These are phyloP conservation scores for Fusarium sp. DNA, from an alignment of 2,329 filamentous ascomycete species.

Conservation along the genomic window DNA sequence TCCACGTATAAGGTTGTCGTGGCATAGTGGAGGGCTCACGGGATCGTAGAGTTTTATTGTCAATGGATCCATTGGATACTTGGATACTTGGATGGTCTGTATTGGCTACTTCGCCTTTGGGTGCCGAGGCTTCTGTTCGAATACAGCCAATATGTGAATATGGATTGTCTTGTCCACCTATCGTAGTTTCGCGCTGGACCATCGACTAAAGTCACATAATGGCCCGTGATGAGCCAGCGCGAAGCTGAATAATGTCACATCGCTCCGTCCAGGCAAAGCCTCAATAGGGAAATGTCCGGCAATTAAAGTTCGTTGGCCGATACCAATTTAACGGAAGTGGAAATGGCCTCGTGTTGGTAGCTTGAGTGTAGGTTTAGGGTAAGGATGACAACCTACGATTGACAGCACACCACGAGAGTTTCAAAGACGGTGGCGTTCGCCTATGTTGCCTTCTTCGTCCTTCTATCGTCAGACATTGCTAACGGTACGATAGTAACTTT, in stretches of 20 bases:
- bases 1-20: not conserved
- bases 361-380: conserved; percentile 5
- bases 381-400: not conserved
- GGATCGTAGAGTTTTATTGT: not conserved
- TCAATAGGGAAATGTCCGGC: not conserved
- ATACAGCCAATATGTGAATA: not conserved
- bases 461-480: not conserved
- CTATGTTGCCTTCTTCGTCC: not conserved
- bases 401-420: not conserved
- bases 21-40: not conserved
- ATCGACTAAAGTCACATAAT: not conserved
- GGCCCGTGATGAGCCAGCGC: not conserved
- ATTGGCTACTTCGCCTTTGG: not conserved
- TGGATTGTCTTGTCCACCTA: not conserved
- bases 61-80: not conserved
- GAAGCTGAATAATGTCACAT: conserved; percentile 19
- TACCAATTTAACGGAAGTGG: conserved; percentile 4
- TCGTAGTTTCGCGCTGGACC: not conserved
- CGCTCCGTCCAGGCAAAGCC: not conserved
- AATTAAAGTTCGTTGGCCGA: not conserved
- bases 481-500: not conserved
- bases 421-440: conserved; percentile 3
- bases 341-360: not conserved
- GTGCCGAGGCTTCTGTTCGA: not conserved
- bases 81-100: not conserved